Percentiles rank a stretch among this genome's conserved stretches.
These are phyloP conservation scores for Talaromyces sp. DNA, from an alignment of 2,329 filamentous ascomycete species.

Conservation along the genomic window DNA sequence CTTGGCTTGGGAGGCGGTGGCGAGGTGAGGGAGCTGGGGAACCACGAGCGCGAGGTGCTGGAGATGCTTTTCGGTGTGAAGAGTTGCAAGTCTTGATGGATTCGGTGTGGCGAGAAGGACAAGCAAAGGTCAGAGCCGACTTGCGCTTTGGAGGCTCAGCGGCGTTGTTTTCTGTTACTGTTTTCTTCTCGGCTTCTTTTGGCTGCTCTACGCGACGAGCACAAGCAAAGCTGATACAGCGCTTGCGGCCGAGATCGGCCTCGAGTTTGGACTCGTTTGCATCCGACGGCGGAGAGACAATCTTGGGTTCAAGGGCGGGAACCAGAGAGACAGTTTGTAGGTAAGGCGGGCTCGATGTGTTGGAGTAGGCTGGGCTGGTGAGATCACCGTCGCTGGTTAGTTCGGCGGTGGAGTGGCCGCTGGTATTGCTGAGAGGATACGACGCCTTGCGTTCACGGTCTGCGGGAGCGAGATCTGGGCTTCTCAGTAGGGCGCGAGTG, in stretches of 20 bases:
- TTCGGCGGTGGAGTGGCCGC: constrained; percentile 77
- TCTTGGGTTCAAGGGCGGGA: constrained; percentile 14
- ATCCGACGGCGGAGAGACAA: constrained; percentile 26
- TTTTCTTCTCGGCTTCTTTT: constrained; percentile 20
- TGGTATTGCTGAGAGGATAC: constrained; percentile 64
- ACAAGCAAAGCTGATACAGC: constrained; percentile 91
- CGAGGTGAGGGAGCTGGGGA: constrained; percentile 36
- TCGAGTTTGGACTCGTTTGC: constrained; percentile 52
- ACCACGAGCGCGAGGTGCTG: constrained; percentile 26
- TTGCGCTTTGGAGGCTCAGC: constrained; percentile 35
- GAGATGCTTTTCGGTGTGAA: constrained; percentile 14
- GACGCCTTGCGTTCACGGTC: constrained; percentile 52
- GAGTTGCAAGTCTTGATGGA: constrained; percentile 20
- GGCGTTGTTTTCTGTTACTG: constrained; percentile 5
- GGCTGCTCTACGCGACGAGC: constrained; percentile 54
- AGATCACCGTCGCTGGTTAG: constrained; percentile 91
- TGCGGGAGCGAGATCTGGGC: constrained; percentile 47
- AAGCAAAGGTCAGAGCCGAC: constrained; percentile 43
- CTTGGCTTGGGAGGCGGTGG: constrained; percentile 17
- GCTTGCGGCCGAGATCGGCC: constrained; percentile 65
- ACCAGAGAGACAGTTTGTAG: constrained; percentile 38
- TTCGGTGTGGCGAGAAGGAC: constrained; percentile 32
- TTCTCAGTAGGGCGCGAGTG: constrained; percentile 72
- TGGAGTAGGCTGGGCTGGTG: constrained; percentile 82
- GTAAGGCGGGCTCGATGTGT: constrained; percentile 77